Conservation (phyloP, 371 early-diverging fungal genomes). For the Paraphysoderma sedebokerense region DNA sequence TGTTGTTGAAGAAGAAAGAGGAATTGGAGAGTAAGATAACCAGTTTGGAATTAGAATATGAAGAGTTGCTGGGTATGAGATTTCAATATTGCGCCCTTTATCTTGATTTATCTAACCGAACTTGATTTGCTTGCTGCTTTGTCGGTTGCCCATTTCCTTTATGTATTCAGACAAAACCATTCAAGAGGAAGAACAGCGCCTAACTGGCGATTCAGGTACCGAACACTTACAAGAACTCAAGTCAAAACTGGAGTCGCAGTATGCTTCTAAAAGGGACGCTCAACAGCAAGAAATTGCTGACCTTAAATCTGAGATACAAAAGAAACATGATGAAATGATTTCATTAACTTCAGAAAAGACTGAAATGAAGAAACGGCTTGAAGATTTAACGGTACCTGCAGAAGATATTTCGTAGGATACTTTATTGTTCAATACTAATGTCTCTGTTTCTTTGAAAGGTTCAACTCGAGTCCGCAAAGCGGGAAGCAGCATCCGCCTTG, state of each 20-base stretch:
- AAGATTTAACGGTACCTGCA: conserved; percentile 34
- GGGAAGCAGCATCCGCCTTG: conserved; percentile 9
- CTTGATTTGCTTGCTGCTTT: neutral
- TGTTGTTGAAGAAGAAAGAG: too few relatives aligned
- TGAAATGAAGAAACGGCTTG: conserved; percentile 40
- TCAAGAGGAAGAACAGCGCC: conserved; percentile 53
- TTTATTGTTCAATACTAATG: too few relatives aligned
- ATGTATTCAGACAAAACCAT: conserved; percentile 56
- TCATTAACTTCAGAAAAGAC: conserved; percentile 33
- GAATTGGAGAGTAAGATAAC: conserved; percentile 24
- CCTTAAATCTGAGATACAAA: conserved; percentile 38
- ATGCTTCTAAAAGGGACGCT: conserved; percentile 48
- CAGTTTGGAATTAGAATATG: conserved; percentile 68
- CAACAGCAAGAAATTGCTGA: conserved; percentile 67
- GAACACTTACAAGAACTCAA: conserved; percentile 46
- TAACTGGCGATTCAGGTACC: conserved; percentile 33
- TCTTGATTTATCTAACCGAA: neutral
- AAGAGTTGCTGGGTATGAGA: conserved; percentile 50
- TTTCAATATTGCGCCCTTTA: neutral
- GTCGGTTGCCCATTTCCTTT: neutral
- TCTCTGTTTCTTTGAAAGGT: too few relatives aligned
- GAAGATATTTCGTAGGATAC: too few relatives aligned
- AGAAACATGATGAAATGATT: conserved; percentile 53
- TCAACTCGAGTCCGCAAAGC: neutral
- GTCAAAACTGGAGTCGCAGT: conserved; percentile 70